phyloP scores from a whole-genome alignment of 257 asterid species.

The Capsicum baccatum region DNA sequence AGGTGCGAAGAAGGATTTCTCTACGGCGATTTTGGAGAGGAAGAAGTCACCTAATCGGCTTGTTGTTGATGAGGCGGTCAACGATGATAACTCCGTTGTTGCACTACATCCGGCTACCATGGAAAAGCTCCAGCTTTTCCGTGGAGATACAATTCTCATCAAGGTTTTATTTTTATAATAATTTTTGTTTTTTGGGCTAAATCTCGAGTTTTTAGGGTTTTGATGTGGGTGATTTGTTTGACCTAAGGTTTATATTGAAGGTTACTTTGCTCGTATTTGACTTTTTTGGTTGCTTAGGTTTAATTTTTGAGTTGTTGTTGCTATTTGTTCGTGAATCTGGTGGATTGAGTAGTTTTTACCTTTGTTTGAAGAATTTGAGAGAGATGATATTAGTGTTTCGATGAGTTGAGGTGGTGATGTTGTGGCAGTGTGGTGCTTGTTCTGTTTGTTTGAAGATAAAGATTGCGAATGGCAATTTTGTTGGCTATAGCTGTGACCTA shows the following conservation, averaged over 20 bases:
- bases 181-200: background rate
- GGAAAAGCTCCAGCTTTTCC: slow-evolving; percentile 92
- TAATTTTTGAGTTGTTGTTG: background rate
- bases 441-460: background rate
- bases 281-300: background rate
- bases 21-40: slow-evolving; percentile 87
- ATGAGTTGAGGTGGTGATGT: background rate
- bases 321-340: background rate
- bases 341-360: background rate
- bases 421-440: background rate
- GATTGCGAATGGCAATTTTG: background rate
- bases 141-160: slow-evolving; percentile 77
- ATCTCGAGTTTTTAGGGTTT: slow-evolving; percentile 22
- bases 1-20: slow-evolving; percentile 73
- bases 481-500: background rate
- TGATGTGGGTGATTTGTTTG: background rate
- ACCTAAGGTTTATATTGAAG: background rate
- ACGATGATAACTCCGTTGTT: slow-evolving; percentile 84
- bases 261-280: background rate
- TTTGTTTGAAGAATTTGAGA: background rate
- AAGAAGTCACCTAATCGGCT: slow-evolving; percentile 86
- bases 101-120: slow-evolving; percentile 76
- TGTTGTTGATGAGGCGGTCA: slow-evolving; percentile 86
- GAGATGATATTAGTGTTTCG: background rate
- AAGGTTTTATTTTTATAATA: slow-evolving; percentile 48